Percentiles rank a stretch among this genome's conserved stretches.
Evolutionary conservation across 2,329 filamentous ascomycete genomes (phyloP).

Genomic region (Aspergillus pseudoviridinutans): DNA sequence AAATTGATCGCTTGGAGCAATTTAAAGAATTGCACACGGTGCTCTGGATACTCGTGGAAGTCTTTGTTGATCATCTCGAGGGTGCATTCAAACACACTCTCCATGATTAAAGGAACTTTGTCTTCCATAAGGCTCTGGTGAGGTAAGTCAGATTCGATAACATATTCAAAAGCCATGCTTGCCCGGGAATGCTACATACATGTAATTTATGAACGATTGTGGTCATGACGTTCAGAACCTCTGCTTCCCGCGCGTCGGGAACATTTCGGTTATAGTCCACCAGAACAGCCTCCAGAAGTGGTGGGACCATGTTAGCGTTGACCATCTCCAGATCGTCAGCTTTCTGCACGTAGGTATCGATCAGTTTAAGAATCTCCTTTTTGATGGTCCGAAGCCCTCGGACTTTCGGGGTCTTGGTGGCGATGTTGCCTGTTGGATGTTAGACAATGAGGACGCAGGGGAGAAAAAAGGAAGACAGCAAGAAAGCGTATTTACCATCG

Average conservation of each 20-base stretch:
- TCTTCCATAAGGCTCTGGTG: constrained; percentile 88
- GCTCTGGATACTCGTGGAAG: constrained; percentile 97
- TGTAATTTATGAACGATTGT: constrained; percentile 95
- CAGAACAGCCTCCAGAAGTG: constrained; percentile 86
- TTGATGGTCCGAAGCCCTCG: constrained; percentile 95
- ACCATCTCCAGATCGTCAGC: constrained; percentile 94
- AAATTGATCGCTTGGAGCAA: constrained; percentile 92
- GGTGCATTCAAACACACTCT: constrained; percentile 97
- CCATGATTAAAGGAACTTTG: constrained; percentile 95
- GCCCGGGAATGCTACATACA: constrained; percentile 56
- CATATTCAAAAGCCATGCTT: constrained; percentile 20
- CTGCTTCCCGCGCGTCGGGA: constrained; percentile 88
- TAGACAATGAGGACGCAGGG: constrained; percentile 10
- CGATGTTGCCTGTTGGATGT: constrained; percentile 65
- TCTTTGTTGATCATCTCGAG: constrained; percentile 99
- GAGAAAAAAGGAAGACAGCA: background rate
- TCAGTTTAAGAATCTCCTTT: constrained; percentile 97
- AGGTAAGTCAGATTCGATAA: constrained; percentile 27
- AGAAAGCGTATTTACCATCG: constrained; percentile 59
- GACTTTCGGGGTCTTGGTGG: constrained; percentile 96
- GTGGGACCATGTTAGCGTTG: constrained; percentile 90
- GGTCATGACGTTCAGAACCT: constrained; percentile 96
- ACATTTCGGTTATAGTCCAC: constrained; percentile 98
- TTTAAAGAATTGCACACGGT: constrained; percentile 99
- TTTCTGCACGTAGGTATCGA: constrained; percentile 97